Conservation (phyloP, 495 filamentous ascomycete species). For the Penicillium desertorum region DNA sequence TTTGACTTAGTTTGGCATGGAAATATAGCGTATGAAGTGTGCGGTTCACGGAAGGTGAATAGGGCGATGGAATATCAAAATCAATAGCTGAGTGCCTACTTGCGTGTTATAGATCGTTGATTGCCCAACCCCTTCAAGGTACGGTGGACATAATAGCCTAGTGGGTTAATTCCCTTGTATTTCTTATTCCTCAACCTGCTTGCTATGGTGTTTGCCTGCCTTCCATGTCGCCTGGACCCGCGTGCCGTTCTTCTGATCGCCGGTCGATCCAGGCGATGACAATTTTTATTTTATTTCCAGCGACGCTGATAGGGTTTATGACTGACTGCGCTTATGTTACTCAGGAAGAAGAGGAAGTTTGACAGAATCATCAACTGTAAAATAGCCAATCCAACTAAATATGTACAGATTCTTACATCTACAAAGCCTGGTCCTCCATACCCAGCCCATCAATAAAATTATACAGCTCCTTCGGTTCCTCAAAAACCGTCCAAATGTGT, state of each 20-base stretch:
- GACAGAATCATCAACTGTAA: background rate
- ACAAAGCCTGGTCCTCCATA: slow-evolving; percentile 25
- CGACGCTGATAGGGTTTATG: background rate
- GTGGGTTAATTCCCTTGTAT: background rate
- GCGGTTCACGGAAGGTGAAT: background rate
- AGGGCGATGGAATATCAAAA: background rate
- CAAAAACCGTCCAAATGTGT: slow-evolving; percentile 75
- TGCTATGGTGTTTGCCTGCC: background rate
- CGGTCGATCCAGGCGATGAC: background rate
- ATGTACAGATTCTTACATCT: slow-evolving; percentile 9
- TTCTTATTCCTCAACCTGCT: background rate
- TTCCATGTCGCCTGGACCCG: background rate
- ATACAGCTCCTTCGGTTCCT: slow-evolving; percentile 65
- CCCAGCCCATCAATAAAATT: slow-evolving; percentile 47
- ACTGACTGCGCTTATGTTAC: too few relatives aligned
- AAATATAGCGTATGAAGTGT: background rate
- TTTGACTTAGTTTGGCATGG: background rate
- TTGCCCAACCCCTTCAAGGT: background rate
- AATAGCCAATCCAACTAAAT: background rate
- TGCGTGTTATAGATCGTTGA: background rate
- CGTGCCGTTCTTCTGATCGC: background rate
- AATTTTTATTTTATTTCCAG: background rate
- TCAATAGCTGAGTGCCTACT: background rate
- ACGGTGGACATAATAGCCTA: background rate
- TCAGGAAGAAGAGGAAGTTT: background rate